These are phyloP conservation scores for Stemphylium lycopersici DNA, from an alignment of 2,329 filamentous ascomycete genomes.

Conservation along the genomic window DNA sequence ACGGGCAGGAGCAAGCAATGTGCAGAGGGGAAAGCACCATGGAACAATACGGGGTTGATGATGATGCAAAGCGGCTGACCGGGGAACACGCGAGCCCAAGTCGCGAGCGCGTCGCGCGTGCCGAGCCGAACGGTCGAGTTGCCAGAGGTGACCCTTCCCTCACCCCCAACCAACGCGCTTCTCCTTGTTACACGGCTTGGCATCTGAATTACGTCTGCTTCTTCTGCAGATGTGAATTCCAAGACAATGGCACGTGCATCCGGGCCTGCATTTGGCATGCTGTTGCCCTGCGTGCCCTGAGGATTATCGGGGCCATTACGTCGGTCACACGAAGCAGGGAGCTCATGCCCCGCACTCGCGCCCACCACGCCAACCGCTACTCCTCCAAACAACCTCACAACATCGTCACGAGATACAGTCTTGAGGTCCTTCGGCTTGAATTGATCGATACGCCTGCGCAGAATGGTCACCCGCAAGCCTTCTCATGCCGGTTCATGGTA, in stretches of 20 bases:
- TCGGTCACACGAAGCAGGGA: conserved; percentile 7
- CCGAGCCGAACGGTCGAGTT: neutral
- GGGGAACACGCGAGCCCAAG: conserved; percentile 11
- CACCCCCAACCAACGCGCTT: neutral
- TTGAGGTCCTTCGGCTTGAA: neutral
- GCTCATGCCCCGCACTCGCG: conserved; percentile 9
- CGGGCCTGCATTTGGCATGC: neutral
- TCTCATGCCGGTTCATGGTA: conserved; percentile 93
- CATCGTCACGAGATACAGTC: neutral
- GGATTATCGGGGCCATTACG: conserved; percentile 2
- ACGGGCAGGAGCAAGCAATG: neutral
- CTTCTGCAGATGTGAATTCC: too few species aligned
- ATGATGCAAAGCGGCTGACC: conserved; percentile 37
- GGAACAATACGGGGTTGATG: conserved; percentile 16
- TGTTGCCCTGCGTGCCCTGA: neutral
- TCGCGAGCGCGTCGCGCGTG: conserved; percentile 19
- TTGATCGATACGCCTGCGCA: neutral
- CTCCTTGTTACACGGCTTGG: too few species aligned
- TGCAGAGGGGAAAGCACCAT: conserved; percentile 6
- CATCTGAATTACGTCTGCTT: too few species aligned
- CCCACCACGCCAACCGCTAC: conserved; percentile 2
- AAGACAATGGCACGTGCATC: too few species aligned
- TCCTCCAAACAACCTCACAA: conserved; percentile 1
- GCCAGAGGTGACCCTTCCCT: neutral
- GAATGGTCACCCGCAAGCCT: conserved; percentile 59